Evolutionary conservation across 2,329 filamentous ascomycete species (phyloP).

Genomic region (Alternaria arbusti): DNA sequence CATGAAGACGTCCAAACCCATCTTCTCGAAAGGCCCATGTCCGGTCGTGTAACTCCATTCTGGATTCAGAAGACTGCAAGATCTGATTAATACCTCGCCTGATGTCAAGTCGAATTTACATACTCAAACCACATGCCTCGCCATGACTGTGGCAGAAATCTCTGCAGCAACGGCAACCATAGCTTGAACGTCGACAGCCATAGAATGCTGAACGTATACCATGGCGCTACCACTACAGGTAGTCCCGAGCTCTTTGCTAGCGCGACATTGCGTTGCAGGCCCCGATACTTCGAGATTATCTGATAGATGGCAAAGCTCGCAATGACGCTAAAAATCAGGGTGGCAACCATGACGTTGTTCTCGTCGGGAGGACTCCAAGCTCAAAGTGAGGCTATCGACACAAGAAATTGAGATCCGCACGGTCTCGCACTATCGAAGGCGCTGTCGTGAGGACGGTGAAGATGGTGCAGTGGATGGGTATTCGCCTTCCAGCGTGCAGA

Average conservation of each 20-base stretch:
- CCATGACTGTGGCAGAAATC: constrained; percentile 59
- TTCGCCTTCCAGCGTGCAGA: constrained; percentile 7
- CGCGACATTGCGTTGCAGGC: constrained; percentile 50
- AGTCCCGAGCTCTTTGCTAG: constrained; percentile 55
- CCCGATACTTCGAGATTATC: constrained; percentile 42
- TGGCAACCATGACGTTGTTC: constrained; percentile 30
- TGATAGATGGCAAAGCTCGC: constrained; percentile 41
- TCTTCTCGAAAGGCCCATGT: constrained; percentile 63
- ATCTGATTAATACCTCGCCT: constrained; percentile 1
- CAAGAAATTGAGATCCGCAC: background rate
- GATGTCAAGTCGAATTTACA: constrained; percentile 31
- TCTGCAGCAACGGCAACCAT: constrained; percentile 63
- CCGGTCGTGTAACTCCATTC: constrained; percentile 66
- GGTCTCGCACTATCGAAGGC: background rate
- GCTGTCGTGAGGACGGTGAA: background rate
- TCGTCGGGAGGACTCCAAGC: background rate
- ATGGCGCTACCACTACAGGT: constrained; percentile 52
- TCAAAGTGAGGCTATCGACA: background rate
- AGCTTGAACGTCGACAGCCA: constrained; percentile 64
- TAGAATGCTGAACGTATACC: constrained; percentile 57
- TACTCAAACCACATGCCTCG: constrained; percentile 68
- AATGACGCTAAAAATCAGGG: constrained; percentile 32
- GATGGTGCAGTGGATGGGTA: constrained; percentile 3
- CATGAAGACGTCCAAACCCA: constrained; percentile 68
- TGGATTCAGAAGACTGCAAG: constrained; percentile 59